Evolutionary conservation across 2,329 filamentous ascomycete species (phyloP).

Genomic region (Sporothrix mexicana): DNA sequence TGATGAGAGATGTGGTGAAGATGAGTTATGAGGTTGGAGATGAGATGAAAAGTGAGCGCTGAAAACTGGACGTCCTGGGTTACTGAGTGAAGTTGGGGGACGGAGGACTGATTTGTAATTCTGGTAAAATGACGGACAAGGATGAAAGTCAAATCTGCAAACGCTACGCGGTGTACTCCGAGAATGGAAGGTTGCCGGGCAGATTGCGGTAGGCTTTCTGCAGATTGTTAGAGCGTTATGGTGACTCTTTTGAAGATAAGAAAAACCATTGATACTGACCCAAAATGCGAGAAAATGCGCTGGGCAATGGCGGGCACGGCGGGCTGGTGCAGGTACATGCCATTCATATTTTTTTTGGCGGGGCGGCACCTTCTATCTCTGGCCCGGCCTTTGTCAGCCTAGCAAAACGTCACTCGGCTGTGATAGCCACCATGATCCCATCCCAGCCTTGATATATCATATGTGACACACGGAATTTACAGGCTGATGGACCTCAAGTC

Average conservation of each 20-base stretch:
- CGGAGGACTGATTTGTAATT: not conserved
- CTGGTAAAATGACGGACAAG: not conserved
- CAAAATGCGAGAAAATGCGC: not conserved
- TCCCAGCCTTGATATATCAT: not conserved
- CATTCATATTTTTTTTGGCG: not conserved
- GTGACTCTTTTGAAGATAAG: slow-evolving; percentile 1
- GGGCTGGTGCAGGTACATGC: not conserved
- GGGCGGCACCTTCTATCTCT: not conserved
- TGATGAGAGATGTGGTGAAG: slow-evolving; percentile 37
- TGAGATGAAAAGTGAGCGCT: not conserved
- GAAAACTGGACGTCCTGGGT: not conserved
- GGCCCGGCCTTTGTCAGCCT: slow-evolving; percentile 6
- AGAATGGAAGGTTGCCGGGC: not conserved
- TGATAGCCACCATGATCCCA: not conserved
- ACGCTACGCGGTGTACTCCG: not conserved
- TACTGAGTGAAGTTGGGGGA: not conserved
- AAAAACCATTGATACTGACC: not conserved
- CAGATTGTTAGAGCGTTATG: not conserved
- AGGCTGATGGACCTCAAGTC: not conserved
- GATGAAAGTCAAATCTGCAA: not conserved
- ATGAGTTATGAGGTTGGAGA: not conserved
- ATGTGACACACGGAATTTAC: not conserved
- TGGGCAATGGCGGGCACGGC: not conserved
- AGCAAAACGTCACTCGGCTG: not conserved
- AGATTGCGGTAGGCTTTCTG: not conserved